phyloP scores from a whole-genome alignment of 2,329 filamentous ascomycete species.

The Exophiala sp. region DNA sequence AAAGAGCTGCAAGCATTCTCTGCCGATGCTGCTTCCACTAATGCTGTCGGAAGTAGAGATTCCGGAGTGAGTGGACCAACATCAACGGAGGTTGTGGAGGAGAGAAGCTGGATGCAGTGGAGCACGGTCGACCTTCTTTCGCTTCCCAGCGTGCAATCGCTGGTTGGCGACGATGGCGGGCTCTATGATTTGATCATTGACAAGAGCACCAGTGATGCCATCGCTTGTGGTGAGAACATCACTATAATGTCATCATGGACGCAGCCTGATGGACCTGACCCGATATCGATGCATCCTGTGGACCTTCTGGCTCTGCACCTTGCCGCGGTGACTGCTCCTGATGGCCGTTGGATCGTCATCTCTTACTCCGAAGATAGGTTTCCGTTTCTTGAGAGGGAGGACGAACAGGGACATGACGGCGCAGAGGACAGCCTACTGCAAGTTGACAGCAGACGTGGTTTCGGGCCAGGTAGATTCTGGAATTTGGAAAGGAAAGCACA shows the following conservation, averaged over 20 bases:
- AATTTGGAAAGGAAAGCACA: background rate
- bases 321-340: conserved; percentile 2
- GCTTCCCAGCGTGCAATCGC: background rate
- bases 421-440: background rate
- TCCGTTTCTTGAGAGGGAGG: conserved; percentile 1
- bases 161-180: background rate
- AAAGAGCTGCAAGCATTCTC: background rate
- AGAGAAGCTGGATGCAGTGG: conserved; percentile 1
- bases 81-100: too few relatives aligned
- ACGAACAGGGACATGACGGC: background rate
- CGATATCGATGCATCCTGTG: conserved; percentile 1
- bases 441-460: background rate
- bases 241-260: background rate
- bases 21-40: background rate
- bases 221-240: conserved; percentile 8
- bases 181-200: conserved; percentile 11
- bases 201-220: conserved; percentile 14
- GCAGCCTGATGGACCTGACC: background rate
- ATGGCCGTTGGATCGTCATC: conserved; percentile 3
- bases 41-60: background rate
- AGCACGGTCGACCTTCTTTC: conserved; percentile 4
- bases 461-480: background rate
- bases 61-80: too few relatives aligned
- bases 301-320: conserved; percentile 4
- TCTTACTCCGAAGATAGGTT: conserved; percentile 6